phyloP scores from a whole-genome alignment of 1,284 basidiomycete genomes.

The Schizophyllum amplum region DNA sequence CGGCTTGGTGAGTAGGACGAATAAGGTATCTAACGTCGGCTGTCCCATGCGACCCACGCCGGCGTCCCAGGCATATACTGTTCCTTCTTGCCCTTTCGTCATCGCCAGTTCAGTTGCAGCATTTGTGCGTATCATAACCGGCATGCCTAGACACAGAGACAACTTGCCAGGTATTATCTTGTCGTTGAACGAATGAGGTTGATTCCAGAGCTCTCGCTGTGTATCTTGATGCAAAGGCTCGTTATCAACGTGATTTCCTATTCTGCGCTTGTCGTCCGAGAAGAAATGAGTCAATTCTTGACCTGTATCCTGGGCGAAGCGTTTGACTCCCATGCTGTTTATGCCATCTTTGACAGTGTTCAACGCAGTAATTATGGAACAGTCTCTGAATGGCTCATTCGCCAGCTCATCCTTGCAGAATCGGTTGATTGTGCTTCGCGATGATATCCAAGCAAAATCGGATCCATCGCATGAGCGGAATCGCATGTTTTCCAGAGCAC shows the following conservation, averaged over 20 bases:
- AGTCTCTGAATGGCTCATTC: slow-evolving; percentile 18
- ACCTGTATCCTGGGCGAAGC: slow-evolving; percentile 22
- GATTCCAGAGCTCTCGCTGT: too few species aligned
- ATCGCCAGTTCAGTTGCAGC: slow-evolving; percentile 28
- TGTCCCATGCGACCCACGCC: slow-evolving; percentile 9
- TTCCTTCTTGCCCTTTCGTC: slow-evolving; percentile 33
- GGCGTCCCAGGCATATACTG: slow-evolving; percentile 24
- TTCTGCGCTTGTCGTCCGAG: slow-evolving; percentile 13
- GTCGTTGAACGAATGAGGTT: too few species aligned
- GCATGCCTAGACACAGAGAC: slow-evolving; percentile 28
- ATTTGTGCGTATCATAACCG: slow-evolving; percentile 30
- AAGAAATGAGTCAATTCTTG: slow-evolving; percentile 17
- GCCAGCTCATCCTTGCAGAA: slow-evolving; percentile 7
- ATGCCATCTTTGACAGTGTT: slow-evolving; percentile 26
- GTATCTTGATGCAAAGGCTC: too few species aligned
- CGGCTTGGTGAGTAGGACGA: slow-evolving; percentile 26
- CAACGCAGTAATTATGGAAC: slow-evolving; percentile 24
- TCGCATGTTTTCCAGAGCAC: slow-evolving; percentile 24
- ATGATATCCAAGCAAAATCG: slow-evolving; percentile 24
- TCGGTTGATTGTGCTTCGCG: slow-evolving; percentile 11
- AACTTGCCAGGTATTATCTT: slow-evolving; percentile 19
- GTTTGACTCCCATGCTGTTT: slow-evolving; percentile 18
- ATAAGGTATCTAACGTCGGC: slow-evolving; percentile 23
- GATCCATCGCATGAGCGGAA: slow-evolving; percentile 24
- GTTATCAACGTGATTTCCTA: too few species aligned